Percentiles rank a stretch among this genome's conserved stretches.
phyloP scores from a whole-genome alignment of 148 eudicot genomes.

The Camellia lanceoleosa region DNA sequence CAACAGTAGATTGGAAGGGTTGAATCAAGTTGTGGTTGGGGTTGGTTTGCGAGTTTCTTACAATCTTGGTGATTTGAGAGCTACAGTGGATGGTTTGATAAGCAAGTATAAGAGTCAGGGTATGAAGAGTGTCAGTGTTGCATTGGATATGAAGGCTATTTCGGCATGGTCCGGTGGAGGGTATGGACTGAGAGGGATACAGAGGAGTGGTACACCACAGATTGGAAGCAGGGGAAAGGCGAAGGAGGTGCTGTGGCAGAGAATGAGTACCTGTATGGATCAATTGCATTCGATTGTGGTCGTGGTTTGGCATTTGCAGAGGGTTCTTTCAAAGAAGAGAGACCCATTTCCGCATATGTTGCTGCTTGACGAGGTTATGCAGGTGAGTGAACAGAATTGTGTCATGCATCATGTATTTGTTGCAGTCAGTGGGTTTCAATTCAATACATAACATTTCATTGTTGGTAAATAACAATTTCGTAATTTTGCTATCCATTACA shows the following conservation, averaged over 20 bases:
- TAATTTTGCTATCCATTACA: neutral
- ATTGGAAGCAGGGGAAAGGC: constrained; percentile 75
- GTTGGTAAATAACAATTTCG: neutral
- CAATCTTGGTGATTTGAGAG: constrained; percentile 79
- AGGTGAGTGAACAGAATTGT: constrained; percentile 38
- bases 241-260: constrained; percentile 78
- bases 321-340: constrained; percentile 92
- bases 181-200: constrained; percentile 73
- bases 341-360: constrained; percentile 88
- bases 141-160: constrained; percentile 89
- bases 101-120: constrained; percentile 68
- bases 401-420: neutral
- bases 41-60: constrained; percentile 90
- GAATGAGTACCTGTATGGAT: constrained; percentile 83
- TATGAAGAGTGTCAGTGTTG: constrained; percentile 59
- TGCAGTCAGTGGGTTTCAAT: neutral
- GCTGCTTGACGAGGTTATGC: constrained; percentile 78
- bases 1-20: constrained; percentile 46
- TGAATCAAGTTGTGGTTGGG: constrained; percentile 96
- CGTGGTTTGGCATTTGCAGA: constrained; percentile 95
- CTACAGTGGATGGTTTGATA: constrained; percentile 73
- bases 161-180: constrained; percentile 53
- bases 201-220: constrained; percentile 90
- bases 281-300: constrained; percentile 74
- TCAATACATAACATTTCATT: neutral